Base-by-base conservation (phyloP, 805 yeast genomes). In the Starmera amethionina region DNA sequence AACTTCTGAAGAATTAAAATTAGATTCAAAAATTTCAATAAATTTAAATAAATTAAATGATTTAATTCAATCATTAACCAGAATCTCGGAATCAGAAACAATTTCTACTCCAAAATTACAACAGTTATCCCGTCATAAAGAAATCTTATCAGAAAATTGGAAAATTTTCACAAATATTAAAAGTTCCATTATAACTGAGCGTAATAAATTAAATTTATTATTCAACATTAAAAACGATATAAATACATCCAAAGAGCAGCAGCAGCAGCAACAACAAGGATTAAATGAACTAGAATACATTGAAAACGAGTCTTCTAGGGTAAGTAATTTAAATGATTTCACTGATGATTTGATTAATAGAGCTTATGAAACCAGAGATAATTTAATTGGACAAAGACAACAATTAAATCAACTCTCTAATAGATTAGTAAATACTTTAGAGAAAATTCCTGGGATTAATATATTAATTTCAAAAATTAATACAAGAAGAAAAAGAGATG, bases 321-420 rank as follows among this genome's bases (percentile, higher is more conserved):
- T 82, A 15, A 85, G 84, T 47, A 69, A 70, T 39, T 78, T 93
- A 34, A 79, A 87, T 56, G 68, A 71, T 34, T 65, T 88, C 39
- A 85, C 95, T 13, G 97, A 93, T 56, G 64, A 82, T 35, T 66
- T 93, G 42, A 70, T 90, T 32, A 73, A 73, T n/a, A 89, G 82
- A 56, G 97, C 96, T 1, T 82, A 76, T 63, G 85, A 83, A 49
- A 88, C 97, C 0, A 69, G 97, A 42, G 97, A 89, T 44, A 94
- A 85, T 53, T 72, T 93, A 40, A 49, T 72, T 36, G 68, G 79
- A 37, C 98, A 93, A 63, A 70, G 90, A 43, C 72, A 70, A 32
- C 57, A 73, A 8, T 65, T 93, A 40, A 67, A 68, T 42, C 74
- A 67, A 44, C 83, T 93, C 5, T 84, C 81, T 46, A 68, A 73